These are phyloP conservation scores for Trypanosomatidae sp. DNA, from an alignment of 208 protist genomes.

Conservation along the genomic window DNA sequence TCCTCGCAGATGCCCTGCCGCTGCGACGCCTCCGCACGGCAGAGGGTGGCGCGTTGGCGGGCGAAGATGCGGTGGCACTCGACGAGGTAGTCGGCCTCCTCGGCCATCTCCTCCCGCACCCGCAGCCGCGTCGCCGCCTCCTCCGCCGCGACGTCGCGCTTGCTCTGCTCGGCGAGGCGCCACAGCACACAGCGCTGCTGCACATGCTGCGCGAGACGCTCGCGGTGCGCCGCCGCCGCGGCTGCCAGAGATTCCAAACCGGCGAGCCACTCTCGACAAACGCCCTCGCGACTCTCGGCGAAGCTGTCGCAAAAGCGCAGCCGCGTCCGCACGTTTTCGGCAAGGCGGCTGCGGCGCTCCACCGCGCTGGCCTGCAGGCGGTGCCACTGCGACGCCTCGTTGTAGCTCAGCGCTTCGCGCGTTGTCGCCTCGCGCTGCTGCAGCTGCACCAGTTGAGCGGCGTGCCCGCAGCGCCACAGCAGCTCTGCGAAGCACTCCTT, in stretches of 20 bases:
- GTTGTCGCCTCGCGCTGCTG: conserved; percentile 24
- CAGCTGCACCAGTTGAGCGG: conserved; percentile 6
- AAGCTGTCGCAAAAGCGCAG: conserved; percentile 21
- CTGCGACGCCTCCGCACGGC: conserved; percentile 3
- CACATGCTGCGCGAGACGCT: conserved; percentile 6
- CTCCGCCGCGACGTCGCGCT: conserved; percentile 32
- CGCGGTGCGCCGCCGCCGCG: conserved; percentile 5
- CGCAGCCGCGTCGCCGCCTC: conserved; percentile 33
- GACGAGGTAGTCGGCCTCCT: conserved; percentile 25
- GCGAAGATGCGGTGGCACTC: conserved; percentile 25
- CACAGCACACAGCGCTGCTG: conserved; percentile 16
- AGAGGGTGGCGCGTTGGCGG: conserved; percentile 12
- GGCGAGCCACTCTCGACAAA: conserved; percentile 2
- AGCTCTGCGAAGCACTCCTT: conserved; percentile 9
- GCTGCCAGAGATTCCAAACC: conserved; percentile 15
- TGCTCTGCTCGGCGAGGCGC: conserved; percentile 28
- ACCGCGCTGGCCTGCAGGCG: conserved; percentile 20
- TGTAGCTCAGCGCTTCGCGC: conserved; percentile 31
- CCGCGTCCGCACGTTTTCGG: conserved; percentile 25
- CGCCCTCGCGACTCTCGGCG: conserved; percentile 3
- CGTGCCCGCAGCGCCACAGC: not conserved
- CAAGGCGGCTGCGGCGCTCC: conserved; percentile 17
- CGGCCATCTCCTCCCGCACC: conserved; percentile 19
- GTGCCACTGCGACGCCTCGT: conserved; percentile 35
- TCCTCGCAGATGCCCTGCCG: conserved; percentile 21